A percentile compares a stretch with the other conserved stretches of the same genome.
These are phyloP conservation scores for Jaltomata sinuosa DNA, from an alignment of 257 asterid genomes.

Conservation along the genomic window DNA sequence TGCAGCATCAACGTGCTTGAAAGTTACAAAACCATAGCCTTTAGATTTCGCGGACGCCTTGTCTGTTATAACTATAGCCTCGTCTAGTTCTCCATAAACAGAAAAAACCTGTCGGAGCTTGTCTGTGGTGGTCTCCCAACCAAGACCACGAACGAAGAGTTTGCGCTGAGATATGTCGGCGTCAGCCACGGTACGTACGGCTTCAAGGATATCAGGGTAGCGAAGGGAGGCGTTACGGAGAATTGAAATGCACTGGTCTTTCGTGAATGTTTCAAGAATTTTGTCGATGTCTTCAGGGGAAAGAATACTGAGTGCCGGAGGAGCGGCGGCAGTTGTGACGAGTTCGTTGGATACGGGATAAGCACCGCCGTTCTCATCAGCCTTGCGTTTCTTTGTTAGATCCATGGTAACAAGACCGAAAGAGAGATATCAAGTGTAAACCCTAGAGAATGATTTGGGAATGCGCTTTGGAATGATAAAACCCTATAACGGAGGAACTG, in stretches of 20 bases:
- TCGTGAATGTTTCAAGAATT: constrained; percentile 71
- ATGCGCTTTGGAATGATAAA: not conserved
- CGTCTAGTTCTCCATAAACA: constrained; percentile 68
- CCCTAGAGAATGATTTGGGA: constrained; percentile 1
- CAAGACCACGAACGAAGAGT: constrained; percentile 92
- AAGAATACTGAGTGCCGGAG: constrained; percentile 25
- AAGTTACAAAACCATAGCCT: constrained; percentile 89
- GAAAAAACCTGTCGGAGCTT: constrained; percentile 70
- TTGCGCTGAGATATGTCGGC: constrained; percentile 73
- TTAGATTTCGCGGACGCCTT: constrained; percentile 71
- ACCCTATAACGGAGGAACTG: not conserved
- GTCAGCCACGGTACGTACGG: constrained; percentile 76
- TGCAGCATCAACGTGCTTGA: constrained; percentile 78
- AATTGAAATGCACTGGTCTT: constrained; percentile 67
- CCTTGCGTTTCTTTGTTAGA: constrained; percentile 78
- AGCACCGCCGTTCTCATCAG: constrained; percentile 73
- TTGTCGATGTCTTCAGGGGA: constrained; percentile 71
- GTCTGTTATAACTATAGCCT: constrained; percentile 78
- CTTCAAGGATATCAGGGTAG: constrained; percentile 67
- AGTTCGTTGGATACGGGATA: constrained; percentile 30
- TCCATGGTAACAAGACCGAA: constrained; percentile 31
- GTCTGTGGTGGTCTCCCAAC: constrained; percentile 94
- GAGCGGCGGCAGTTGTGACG: constrained; percentile 12
- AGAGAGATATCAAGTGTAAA: not conserved
- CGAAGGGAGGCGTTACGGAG: constrained; percentile 70